Conservation (phyloP, 352 stramenopile species). For the Hyaloperonospora arabidopsidis region DNA sequence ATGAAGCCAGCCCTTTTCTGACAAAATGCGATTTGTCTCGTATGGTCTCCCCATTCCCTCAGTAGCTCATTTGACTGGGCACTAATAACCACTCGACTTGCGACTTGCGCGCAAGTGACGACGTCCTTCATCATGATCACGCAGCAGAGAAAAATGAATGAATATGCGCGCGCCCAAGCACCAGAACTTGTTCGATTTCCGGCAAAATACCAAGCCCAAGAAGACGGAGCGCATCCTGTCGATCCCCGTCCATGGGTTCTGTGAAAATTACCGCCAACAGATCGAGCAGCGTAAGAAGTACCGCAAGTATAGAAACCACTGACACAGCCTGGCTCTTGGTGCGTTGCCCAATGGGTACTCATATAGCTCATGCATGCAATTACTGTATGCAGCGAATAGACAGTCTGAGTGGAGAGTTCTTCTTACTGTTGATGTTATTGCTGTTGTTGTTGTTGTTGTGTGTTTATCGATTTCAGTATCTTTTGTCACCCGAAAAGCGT, state of each 20-base stretch:
- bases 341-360: constrained; percentile 1
- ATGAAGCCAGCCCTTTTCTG: too few species aligned
- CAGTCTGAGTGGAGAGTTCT: background rate
- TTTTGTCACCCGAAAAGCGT: constrained; percentile 89
- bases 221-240: constrained; percentile 92
- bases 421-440: background rate
- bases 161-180: constrained; percentile 88
- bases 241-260: constrained; percentile 88
- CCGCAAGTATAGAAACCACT: constrained; percentile 97
- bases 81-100: background rate
- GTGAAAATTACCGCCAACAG: constrained; percentile 90
- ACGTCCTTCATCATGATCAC: constrained; percentile 70
- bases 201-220: constrained; percentile 97
- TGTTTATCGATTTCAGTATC: constrained; percentile 52
- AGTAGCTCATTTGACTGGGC: constrained; percentile 13
- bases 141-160: constrained; percentile 77
- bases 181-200: constrained; percentile 97
- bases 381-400: too few species aligned
- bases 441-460: background rate
- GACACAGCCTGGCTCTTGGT: constrained; percentile 90
- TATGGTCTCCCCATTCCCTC: too few species aligned
- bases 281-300: constrained; percentile 99
- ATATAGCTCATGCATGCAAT: too few species aligned
- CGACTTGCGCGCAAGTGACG: constrained; percentile 5
- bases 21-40: too few species aligned